A percentile compares a stretch with the other conserved stretches of the same genome.
phyloP scores from a whole-genome alignment of 75 land plant genomes.

The Cupressus sempervirens region DNA sequence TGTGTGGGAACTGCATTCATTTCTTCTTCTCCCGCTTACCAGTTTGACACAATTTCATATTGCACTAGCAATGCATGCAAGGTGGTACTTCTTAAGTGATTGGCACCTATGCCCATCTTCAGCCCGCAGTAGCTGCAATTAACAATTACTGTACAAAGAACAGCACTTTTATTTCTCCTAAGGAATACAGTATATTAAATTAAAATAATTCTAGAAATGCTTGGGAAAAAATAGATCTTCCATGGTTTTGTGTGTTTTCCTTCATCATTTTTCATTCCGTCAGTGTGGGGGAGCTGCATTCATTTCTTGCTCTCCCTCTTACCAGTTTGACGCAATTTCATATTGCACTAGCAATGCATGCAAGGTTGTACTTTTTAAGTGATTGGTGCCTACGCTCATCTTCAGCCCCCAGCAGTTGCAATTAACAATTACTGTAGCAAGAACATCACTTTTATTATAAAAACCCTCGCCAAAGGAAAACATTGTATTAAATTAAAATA shows the following conservation, averaged over 20 bases:
- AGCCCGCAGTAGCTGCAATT: not conserved
- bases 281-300: too few relatives aligned
- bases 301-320: too few relatives aligned
- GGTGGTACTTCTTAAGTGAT: not conserved
- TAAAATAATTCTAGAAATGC: too few relatives aligned
- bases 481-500: too few relatives aligned
- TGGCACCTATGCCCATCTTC: not conserved
- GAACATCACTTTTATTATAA: not conserved
- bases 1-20: too few relatives aligned
- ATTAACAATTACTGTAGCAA: not conserved
- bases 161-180: not conserved
- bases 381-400: not conserved
- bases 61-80: not conserved
- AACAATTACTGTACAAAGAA: not conserved
- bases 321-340: not conserved
- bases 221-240: too few relatives aligned
- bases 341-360: not conserved
- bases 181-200: not conserved
- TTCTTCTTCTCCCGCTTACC: too few relatives aligned
- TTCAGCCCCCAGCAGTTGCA: not conserved
- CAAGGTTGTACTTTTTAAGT: not conserved
- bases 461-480: not conserved
- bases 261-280: too few relatives aligned
- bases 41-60: not conserved
- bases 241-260: too few relatives aligned